Evolutionary conservation across 2,329 filamentous ascomycete species (phyloP), one percentile per base, ranked within the genome.

Genomic region (Chaetoscypha palmicola): DNA sequence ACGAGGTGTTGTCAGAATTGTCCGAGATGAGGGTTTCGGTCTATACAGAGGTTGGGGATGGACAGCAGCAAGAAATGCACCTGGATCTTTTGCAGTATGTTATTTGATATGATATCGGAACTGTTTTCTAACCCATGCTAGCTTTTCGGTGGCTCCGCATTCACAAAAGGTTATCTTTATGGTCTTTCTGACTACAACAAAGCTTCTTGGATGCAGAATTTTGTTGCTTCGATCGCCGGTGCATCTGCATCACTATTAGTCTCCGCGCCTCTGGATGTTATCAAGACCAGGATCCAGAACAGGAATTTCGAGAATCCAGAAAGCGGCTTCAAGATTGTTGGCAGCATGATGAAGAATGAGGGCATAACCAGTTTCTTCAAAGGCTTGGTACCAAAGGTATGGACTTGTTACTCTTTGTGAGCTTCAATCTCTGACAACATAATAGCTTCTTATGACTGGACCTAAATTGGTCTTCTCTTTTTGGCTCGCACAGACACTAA

Each of bases 391-490:
- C 92, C 92, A 51, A 98, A 98, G 76, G 77, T 79, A 66, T 51
- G 70, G 55, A 16, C 24, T 16, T n/a, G 5, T 19, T 4, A 14
- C 8, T 28, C 8, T 4, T 8, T 33, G n/a, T 4, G 8, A 21
- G 8, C 31, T 7, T 11, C 5, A 12, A 19, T 19, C 5, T 14
- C 45, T 55, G 42, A 57, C 33, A n/a, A 16, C 32, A 45, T 33
- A 47, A 28, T 48, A 81, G 83, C 80, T 98, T 53, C 77, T 98
- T 61, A 98, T 98, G 92, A 98, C 92, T 12, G 94, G 92, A 19
- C 92, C 92, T 52, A 98, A 98, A 78, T 77, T 98, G 49, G 92
- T 97, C 51, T 98, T 98, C 74, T 96, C 90, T 49, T 98, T 98
- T 81, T 98, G 92, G 92, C 80, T 98, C 63, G 92, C 92, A 46